Percentiles rank a stretch among this genome's conserved stretches.
Evolutionary conservation across 73 alveolate genomes (phyloP).

Genomic region (Tetrahymena malaccensis): DNA sequence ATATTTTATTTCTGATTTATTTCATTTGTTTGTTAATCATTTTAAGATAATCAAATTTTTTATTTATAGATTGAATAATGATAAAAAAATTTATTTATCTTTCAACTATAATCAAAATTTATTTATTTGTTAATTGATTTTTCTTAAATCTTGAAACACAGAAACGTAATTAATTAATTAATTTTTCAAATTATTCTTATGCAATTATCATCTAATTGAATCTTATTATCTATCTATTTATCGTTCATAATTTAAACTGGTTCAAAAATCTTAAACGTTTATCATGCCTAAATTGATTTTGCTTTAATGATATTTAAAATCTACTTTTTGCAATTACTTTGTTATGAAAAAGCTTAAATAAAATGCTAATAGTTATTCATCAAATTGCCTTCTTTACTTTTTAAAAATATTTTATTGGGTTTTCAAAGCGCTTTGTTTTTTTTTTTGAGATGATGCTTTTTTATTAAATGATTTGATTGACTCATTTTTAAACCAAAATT

Average conservation of each 20-base stretch:
- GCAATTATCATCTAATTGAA: neutral
- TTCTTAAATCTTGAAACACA: neutral
- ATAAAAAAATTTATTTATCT: too few species aligned
- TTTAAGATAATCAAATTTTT: too few species aligned
- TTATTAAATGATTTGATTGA: too few species aligned
- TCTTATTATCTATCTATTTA: neutral
- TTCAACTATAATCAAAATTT: too few species aligned
- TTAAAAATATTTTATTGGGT: too few species aligned
- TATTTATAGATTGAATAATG: too few species aligned
- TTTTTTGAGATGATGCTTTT: neutral
- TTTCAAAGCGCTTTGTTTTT: neutral
- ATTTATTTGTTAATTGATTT: neutral
- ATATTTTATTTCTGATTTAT: neutral
- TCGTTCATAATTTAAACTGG: neutral
- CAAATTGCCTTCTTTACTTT: neutral
- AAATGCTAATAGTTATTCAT: neutral
- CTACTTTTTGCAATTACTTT: neutral
- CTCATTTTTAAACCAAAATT: neutral
- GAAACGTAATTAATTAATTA: neutral
- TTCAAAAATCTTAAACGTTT: neutral
- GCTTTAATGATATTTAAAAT: neutral
- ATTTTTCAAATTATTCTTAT: neutral
- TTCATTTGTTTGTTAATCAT: too few species aligned
- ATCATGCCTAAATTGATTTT: neutral
- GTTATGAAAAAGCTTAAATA: too few species aligned